Percentiles rank a stretch among this genome's conserved stretches.
Conservation (phyloP, 108 stramenopile species). For the Pseudonitzschia delicatissima region DNA sequence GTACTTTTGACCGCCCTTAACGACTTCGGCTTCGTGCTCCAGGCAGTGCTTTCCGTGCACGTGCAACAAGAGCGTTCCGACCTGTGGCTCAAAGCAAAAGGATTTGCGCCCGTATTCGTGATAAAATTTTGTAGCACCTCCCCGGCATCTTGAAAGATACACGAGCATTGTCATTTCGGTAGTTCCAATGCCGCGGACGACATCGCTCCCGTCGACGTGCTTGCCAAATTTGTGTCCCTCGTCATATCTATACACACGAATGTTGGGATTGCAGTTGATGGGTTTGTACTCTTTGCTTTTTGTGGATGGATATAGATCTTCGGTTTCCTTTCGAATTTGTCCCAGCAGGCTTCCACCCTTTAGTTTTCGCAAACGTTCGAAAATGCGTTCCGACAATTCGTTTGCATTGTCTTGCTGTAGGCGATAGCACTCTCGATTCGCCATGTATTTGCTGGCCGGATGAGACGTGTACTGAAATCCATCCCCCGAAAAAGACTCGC, state of each 20-base stretch:
- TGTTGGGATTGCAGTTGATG: constrained; percentile 79
- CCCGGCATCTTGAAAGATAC: constrained; percentile 68
- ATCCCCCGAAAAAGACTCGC: constrained; percentile 37
- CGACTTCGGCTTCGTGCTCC: constrained; percentile 86
- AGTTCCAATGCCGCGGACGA: neutral
- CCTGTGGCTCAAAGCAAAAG: constrained; percentile 61
- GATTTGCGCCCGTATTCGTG: constrained; percentile 23
- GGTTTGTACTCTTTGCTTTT: constrained; percentile 36
- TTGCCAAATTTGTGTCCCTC: constrained; percentile 83
- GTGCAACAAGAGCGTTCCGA: constrained; percentile 77
- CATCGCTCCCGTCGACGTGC: constrained; percentile 75
- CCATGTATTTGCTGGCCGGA: constrained; percentile 59
- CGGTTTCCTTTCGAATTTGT: constrained; percentile 30
- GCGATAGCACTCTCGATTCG: constrained; percentile 78
- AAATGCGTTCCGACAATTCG: constrained; percentile 43
- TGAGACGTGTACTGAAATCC: constrained; percentile 57
- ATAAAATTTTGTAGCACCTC: constrained; percentile 80
- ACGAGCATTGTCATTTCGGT: constrained; percentile 86
- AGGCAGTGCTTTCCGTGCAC: constrained; percentile 82
- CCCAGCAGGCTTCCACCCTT: constrained; percentile 1
- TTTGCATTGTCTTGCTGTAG: constrained; percentile 50
- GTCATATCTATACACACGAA: constrained; percentile 81
- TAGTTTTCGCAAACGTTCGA: neutral
- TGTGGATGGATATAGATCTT: constrained; percentile 17
- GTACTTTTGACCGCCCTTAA: constrained; percentile 79